Evolutionary conservation across 768 basidiomycete genomes (phyloP).

Genomic region (Auriscalpium orientale): DNA sequence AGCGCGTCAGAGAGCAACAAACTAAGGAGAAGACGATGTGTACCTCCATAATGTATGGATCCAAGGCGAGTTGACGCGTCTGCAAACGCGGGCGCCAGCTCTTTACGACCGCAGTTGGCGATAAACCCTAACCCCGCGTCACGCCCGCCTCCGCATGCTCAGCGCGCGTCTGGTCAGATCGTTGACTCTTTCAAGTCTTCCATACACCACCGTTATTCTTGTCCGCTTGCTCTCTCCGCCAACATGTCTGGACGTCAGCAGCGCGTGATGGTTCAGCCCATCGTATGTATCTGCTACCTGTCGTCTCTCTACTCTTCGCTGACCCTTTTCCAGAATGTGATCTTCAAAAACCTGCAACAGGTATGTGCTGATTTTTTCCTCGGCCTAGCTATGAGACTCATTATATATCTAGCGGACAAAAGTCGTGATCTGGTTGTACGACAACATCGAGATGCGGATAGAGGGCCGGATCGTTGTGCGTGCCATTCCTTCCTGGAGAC

Average conservation of each 20-base stretch:
- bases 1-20: background rate
- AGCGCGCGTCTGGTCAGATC: constrained; percentile 1
- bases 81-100: constrained; percentile 13
- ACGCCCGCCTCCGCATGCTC: constrained; percentile 1
- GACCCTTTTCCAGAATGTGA: constrained; percentile 64
- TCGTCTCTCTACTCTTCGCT: constrained; percentile 8
- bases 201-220: background rate
- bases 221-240: constrained; percentile 12
- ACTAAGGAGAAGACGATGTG: constrained; percentile 1
- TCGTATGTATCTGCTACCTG: constrained; percentile 51
- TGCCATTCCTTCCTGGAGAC: constrained; percentile 25
- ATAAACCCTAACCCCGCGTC: constrained; percentile 7
- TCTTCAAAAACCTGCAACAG: constrained; percentile 95
- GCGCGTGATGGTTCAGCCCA: constrained; percentile 99
- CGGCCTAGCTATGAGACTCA: constrained; percentile 7
- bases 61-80: constrained; percentile 13
- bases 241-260: constrained; percentile 90
- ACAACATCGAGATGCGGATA: constrained; percentile 94
- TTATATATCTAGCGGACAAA: constrained; percentile 53
- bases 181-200: background rate
- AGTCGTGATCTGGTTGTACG: constrained; percentile 92
- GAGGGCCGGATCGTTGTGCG: constrained; percentile 93
- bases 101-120: background rate
- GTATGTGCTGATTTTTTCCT: constrained; percentile 27
- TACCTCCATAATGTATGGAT: constrained; percentile 28